Conservation (phyloP, 2,329 filamentous ascomycete genomes). For the Colletotrichum agaves region DNA sequence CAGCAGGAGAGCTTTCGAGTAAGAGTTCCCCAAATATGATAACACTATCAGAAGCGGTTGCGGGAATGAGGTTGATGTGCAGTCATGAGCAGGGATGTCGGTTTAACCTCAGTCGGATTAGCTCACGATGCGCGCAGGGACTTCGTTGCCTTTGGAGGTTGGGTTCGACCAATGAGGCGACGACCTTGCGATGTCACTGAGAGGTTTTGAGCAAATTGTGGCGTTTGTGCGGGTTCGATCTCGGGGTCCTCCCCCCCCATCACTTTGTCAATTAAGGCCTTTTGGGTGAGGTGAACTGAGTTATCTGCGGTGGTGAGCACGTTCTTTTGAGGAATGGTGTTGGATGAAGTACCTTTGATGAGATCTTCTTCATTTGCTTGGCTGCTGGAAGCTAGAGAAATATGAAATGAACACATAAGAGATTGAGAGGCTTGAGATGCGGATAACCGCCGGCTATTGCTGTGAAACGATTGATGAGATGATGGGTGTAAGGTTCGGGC, state of each 20-base stretch:
- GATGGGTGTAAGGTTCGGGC: neutral
- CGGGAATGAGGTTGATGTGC: neutral
- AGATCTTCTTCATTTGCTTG: too few species aligned
- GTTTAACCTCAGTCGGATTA: constrained; percentile 32
- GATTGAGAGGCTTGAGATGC: neutral
- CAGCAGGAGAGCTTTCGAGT: neutral
- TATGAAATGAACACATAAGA: neutral
- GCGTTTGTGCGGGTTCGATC: constrained; percentile 37
- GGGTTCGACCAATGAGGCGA: constrained; percentile 6
- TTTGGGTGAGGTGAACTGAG: neutral
- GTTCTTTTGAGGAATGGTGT: neutral
- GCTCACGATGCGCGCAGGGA: constrained; percentile 32
- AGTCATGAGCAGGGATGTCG: constrained; percentile 7
- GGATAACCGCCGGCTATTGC: neutral
- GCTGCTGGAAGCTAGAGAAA: neutral
- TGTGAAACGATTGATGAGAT: neutral
- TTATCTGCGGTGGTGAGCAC: constrained; percentile 9
- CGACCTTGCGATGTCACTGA: constrained; percentile 43
- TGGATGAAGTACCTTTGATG: neutral
- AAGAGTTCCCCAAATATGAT: neutral
- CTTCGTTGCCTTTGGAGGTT: neutral
- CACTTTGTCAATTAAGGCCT: neutral
- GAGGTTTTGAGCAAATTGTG: constrained; percentile 63
- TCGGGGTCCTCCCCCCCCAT: constrained; percentile 9
- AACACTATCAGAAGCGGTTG: constrained; percentile 2